These are phyloP conservation scores for Pseudonitzschia pungens DNA, from an alignment of 108 stramenopile genomes.

Conservation along the genomic window DNA sequence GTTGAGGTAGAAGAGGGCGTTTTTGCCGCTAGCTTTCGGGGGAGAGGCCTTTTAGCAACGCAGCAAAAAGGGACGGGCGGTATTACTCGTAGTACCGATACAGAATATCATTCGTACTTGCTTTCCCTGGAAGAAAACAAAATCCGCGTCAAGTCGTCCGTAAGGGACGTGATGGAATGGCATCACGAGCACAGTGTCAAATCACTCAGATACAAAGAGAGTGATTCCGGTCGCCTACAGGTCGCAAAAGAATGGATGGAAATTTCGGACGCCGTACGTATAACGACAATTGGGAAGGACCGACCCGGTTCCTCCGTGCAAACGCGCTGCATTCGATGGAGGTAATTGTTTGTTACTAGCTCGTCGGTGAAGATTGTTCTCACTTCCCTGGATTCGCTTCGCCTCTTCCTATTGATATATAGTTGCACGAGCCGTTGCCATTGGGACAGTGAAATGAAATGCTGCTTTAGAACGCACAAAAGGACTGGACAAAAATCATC, in stretches of 20 bases:
- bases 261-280: neutral
- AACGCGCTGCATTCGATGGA: too few relatives aligned
- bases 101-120: neutral
- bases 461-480: neutral
- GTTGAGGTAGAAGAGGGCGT: slow-evolving; percentile 18
- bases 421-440: neutral
- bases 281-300: neutral
- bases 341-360: neutral
- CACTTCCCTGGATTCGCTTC: too few relatives aligned
- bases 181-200: slow-evolving; percentile 31
- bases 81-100: neutral
- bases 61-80: neutral
- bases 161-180: slow-evolving; percentile 28
- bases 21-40: slow-evolving; percentile 24
- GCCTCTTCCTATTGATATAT: too few relatives aligned
- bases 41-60: slow-evolving; percentile 20
- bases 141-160: slow-evolving; percentile 9
- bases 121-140: slow-evolving; percentile 15
- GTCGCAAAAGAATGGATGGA: slow-evolving; percentile 23
- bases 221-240: slow-evolving; percentile 2
- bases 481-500: too few relatives aligned
- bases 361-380: too few relatives aligned
- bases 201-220: slow-evolving; percentile 12
- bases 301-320: too few relatives aligned
- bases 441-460: neutral